phyloP scores from a whole-genome alignment of 768 basidiomycete genomes.

The Crassisporium funariophilum region DNA sequence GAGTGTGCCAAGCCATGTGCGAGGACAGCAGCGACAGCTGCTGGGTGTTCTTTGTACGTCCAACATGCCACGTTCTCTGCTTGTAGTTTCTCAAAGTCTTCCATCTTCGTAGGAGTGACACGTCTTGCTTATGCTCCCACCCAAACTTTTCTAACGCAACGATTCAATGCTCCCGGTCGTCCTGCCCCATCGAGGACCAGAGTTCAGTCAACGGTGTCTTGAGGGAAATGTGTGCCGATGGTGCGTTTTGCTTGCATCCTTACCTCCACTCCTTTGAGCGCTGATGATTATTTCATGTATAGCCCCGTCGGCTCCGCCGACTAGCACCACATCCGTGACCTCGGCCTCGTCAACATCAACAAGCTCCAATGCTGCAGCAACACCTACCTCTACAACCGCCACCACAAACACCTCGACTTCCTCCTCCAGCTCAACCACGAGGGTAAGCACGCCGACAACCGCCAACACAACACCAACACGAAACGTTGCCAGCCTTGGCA shows the following conservation, averaged over 20 bases:
- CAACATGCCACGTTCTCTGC: not conserved
- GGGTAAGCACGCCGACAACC: not conserved
- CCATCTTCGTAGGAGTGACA: slow-evolving; percentile 2
- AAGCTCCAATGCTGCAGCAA: too few relatives aligned
- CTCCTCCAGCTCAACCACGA: not conserved
- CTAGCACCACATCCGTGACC: too few relatives aligned
- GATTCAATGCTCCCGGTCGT: slow-evolving; percentile 3
- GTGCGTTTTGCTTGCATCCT: slow-evolving; percentile 3
- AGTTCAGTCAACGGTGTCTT: not conserved
- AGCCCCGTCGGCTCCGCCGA: too few relatives aligned
- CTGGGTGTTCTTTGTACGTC: not conserved
- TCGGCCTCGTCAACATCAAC: too few relatives aligned
- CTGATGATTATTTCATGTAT: too few relatives aligned
- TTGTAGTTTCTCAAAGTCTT: too few relatives aligned
- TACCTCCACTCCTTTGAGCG: not conserved
- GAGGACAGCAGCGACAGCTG: not conserved
- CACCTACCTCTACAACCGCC: not conserved
- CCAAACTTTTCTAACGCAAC: slow-evolving; percentile 1
- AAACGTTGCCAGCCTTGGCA: not conserved
- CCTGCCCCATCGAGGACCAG: slow-evolving; percentile 5
- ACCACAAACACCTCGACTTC: not conserved
- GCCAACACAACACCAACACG: not conserved
- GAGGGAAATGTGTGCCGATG: slow-evolving; percentile 1
- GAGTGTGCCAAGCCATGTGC: too few relatives aligned
- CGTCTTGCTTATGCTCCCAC: slow-evolving; percentile 7